Conservation (phyloP, 2,329 filamentous ascomycete species). For the Penicillium sp. region DNA sequence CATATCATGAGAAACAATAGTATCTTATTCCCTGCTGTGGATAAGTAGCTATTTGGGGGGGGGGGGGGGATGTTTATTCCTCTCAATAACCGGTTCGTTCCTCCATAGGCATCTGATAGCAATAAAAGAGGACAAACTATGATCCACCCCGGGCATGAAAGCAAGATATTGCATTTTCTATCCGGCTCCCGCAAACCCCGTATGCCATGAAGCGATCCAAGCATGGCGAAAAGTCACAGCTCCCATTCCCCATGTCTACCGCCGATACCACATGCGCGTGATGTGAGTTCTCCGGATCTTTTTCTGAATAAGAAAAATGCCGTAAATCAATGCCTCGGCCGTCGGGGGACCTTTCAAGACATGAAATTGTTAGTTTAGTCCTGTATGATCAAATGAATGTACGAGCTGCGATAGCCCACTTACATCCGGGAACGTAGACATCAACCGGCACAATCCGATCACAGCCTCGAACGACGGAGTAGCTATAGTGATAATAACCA, state of each 20-base stretch:
- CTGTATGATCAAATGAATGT: not conserved
- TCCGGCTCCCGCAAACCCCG: too few species aligned
- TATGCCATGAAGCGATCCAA: too few species aligned
- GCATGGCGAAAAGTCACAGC: too few species aligned
- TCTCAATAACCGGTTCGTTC: too few species aligned
- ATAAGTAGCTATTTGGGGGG: too few species aligned
- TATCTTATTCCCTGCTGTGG: too few species aligned
- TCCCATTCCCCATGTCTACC: not conserved
- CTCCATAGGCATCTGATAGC: too few species aligned
- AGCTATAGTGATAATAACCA: conserved; percentile 87
- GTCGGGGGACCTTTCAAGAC: conserved; percentile 11
- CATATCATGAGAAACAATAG: too few species aligned
- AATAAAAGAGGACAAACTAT: too few species aligned
- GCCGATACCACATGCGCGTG: conserved; percentile 20
- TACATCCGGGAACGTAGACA: conserved; percentile 61
- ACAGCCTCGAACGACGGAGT: conserved; percentile 75
- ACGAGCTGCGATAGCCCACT: not conserved
- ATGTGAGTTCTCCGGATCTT: conserved; percentile 14
- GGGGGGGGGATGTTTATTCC: too few species aligned
- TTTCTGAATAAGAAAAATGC: conserved; percentile 13
- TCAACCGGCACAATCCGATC: conserved; percentile 80
- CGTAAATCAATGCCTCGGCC: conserved; percentile 14
- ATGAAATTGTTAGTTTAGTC: not conserved
- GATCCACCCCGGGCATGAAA: too few species aligned
- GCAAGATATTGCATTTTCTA: too few species aligned